Conservation (phyloP, 345 rosid species). For the Ceriops zippeliana region DNA sequence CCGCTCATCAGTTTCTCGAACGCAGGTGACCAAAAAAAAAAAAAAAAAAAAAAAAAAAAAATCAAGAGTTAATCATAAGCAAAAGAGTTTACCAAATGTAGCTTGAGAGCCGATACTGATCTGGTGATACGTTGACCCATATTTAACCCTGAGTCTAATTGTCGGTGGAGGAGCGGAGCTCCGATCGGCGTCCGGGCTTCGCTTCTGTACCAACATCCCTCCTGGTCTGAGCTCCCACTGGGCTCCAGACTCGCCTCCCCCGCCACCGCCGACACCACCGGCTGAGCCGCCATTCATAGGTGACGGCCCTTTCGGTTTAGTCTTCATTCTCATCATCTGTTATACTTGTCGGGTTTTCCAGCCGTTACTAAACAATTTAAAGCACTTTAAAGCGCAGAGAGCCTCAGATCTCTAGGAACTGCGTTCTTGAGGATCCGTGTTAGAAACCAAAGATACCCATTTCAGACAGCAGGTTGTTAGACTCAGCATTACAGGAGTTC, state of each 20-base stretch:
- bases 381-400: slow-evolving; percentile 3
- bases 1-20: too few species aligned
- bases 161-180: slow-evolving; percentile 65
- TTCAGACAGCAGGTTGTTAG: slow-evolving; percentile 32
- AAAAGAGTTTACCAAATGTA: slow-evolving; percentile 60
- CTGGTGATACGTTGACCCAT: slow-evolving; percentile 80
- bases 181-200: slow-evolving; percentile 70
- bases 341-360: background rate
- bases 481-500: slow-evolving; percentile 41
- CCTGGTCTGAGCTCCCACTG: slow-evolving; percentile 98
- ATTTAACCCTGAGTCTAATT: slow-evolving; percentile 84
- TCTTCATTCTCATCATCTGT: slow-evolving; percentile 80
- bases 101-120: slow-evolving; percentile 77
- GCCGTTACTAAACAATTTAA: slow-evolving; percentile 6
- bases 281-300: slow-evolving; percentile 43
- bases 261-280: slow-evolving; percentile 32
- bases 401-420: slow-evolving; percentile 36
- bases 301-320: slow-evolving; percentile 47
- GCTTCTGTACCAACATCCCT: slow-evolving; percentile 96
- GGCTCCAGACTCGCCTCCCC: slow-evolving; percentile 43
- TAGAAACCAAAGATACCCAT: slow-evolving; percentile 39
- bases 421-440: slow-evolving; percentile 26
- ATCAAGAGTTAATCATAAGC: background rate
- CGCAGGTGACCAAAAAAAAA: too few species aligned
- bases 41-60: background rate